Percentiles rank a stretch among this genome's conserved stretches.
Conservation (phyloP, 176 grass and related monocot species). For the Alopecurus myosuroides region DNA sequence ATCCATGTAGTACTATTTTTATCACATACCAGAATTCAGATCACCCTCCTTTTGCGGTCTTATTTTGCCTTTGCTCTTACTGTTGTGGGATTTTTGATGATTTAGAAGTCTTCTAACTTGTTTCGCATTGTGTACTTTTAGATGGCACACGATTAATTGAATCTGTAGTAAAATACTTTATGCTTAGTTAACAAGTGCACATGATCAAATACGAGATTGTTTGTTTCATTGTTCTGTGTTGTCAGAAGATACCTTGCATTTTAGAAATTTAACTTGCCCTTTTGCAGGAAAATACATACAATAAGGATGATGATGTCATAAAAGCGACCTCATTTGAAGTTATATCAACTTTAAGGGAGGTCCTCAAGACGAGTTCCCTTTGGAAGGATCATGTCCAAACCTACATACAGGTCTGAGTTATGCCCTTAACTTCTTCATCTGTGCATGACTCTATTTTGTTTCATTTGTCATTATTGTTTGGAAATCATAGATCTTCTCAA, state of each 20-base stretch:
- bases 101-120: neutral
- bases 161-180: neutral
- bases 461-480: conserved; percentile 11
- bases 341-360: conserved; percentile 97
- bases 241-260: neutral
- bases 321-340: conserved; percentile 99
- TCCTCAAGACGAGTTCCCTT: conserved; percentile 79
- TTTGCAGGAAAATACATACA: conserved; percentile 73
- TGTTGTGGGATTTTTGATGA: neutral
- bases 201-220: conserved; percentile 12
- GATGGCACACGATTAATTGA: neutral
- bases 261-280: neutral
- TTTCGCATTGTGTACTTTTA: neutral
- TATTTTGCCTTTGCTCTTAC: neutral
- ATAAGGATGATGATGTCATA: conserved; percentile 90
- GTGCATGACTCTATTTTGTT: neutral
- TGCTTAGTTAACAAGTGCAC: neutral
- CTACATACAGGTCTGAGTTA: conserved; percentile 70
- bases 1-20: neutral
- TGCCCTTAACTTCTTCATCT: neutral
- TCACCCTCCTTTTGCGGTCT: neutral
- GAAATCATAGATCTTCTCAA: neutral
- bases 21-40: neutral
- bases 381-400: conserved; percentile 98
- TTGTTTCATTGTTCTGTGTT: neutral